A percentile compares a stretch with the other conserved stretches of the same genome.
phyloP scores from a whole-genome alignment of 345 rosid species.

The Pistacia integerrima region DNA sequence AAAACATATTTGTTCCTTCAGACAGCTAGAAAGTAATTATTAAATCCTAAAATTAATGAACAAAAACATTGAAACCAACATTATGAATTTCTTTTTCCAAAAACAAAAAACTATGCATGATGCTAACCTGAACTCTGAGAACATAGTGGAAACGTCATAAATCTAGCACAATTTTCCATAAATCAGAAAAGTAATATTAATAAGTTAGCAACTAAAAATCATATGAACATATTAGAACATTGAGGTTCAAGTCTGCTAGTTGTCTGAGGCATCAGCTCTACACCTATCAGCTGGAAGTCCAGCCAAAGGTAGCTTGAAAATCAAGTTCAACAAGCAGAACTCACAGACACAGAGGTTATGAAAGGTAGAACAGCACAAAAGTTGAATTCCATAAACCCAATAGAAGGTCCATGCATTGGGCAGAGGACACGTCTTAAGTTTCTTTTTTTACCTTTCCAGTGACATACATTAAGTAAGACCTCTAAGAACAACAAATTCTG shows the following conservation, averaged over 20 bases:
- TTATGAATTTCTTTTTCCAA: neutral
- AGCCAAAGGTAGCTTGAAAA: neutral
- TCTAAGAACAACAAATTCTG: neutral
- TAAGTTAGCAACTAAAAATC: neutral
- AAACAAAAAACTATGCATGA: neutral
- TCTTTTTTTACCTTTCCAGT: neutral
- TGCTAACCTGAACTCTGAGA: neutral
- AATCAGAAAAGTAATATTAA: neutral
- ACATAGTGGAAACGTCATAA: neutral
- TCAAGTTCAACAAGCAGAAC: neutral
- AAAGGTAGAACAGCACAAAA: neutral
- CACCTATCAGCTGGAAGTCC: neutral
- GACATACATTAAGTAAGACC: neutral
- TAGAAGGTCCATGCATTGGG: neutral
- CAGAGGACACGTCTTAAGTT: no score
- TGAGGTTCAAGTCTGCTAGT: neutral
- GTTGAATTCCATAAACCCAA: neutral
- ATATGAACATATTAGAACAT: neutral
- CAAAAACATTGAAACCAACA: neutral
- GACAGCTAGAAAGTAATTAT: neutral
- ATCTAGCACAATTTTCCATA: neutral
- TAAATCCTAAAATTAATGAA: neutral
- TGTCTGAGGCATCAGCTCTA: neutral
- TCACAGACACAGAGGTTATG: neutral
- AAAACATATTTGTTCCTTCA: neutral